Evolutionary conservation across 1,284 basidiomycete species (phyloP), one percentile per base, ranked within the genome.

Genomic region (Ustilago cynodontis): DNA sequence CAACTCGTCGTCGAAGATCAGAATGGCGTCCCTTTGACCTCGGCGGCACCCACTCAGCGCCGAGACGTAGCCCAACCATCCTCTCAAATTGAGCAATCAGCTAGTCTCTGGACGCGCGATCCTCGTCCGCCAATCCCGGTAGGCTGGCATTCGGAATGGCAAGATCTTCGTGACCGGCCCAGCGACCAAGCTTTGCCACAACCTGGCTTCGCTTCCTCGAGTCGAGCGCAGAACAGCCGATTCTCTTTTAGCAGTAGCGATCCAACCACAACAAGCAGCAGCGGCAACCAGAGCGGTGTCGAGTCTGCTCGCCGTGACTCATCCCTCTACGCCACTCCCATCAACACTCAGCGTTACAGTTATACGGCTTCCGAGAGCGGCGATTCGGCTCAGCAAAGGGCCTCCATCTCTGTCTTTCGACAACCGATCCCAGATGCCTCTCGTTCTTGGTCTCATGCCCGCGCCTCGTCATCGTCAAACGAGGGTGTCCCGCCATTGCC

Each of bases 181-280:
- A 66, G 59, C 53, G 37, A 20, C 39, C 31, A 57, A 16, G 33
- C 24, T 4, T n/a, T 31, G 18, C 54, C 33, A 2, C 20, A 56
- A 14, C 45, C 47, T 22, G 16, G 22, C 13, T 22, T 49, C 35
- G 33, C 43, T 4, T n/a, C 43, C 1, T 45, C 50, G 29, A 47
- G 47, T 20, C 41, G 41, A n/a, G 31, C 18, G 6, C 37, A 43
- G 16, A 22, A 28, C 49, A 53, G 54, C 24, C 66, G 59, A 7
- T 62, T 63, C 66, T 68, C 66, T 18, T 60, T 61, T 14, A 47
- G 58, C 18, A 67, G 65, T 49, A 41, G 49, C 5, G 52, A 67
- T 18, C 54, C 50, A 7, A 52, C 63, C 0, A 65, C 55, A 18
- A 35, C 49, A n/a, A n/a, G n/a, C 8, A 59, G 56, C 22, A 49